Conservation (phyloP, 331 rosid species). For the Phaseolus coccineus region DNA sequence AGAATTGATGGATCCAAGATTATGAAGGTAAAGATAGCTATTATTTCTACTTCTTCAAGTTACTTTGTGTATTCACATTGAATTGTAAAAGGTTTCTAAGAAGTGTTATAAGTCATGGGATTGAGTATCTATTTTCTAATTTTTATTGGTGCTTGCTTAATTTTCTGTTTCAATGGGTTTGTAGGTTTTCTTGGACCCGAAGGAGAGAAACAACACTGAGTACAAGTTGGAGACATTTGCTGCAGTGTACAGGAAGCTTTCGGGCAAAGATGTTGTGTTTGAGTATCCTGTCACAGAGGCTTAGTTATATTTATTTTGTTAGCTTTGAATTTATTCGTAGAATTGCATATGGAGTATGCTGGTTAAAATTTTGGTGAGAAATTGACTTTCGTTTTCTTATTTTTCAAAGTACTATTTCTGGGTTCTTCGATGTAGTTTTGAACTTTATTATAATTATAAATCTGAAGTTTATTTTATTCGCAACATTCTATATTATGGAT, state of each 20-base stretch:
- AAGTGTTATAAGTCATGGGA: background rate
- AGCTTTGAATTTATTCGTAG: conserved; percentile 18
- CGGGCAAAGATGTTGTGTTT: conserved; percentile 87
- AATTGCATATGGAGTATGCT: conserved; percentile 40
- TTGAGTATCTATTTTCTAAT: too few relatives aligned
- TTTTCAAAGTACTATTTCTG: background rate
- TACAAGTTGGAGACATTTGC: conserved; percentile 89
- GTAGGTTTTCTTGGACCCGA: conserved; percentile 85
- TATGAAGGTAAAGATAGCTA: conserved; percentile 67
- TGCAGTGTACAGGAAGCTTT: conserved; percentile 84
- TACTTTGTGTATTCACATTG: background rate
- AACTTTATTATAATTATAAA: background rate
- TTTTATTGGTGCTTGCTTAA: too few relatives aligned
- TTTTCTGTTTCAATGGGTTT: background rate
- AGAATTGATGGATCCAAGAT: conserved; percentile 86
- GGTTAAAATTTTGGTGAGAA: conserved; percentile 45
- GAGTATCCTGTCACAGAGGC: conserved; percentile 78
- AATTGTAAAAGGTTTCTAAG: background rate
- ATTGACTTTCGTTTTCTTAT: background rate
- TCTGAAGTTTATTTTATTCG: background rate
- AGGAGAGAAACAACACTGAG: conserved; percentile 81
- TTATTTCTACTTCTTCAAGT: background rate
- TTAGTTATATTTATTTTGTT: conserved; percentile 39
- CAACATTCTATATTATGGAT: background rate
- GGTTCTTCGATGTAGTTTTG: conserved; percentile 18